phyloP scores from a whole-genome alignment of 768 basidiomycete species.

The Collybia mongolica region DNA sequence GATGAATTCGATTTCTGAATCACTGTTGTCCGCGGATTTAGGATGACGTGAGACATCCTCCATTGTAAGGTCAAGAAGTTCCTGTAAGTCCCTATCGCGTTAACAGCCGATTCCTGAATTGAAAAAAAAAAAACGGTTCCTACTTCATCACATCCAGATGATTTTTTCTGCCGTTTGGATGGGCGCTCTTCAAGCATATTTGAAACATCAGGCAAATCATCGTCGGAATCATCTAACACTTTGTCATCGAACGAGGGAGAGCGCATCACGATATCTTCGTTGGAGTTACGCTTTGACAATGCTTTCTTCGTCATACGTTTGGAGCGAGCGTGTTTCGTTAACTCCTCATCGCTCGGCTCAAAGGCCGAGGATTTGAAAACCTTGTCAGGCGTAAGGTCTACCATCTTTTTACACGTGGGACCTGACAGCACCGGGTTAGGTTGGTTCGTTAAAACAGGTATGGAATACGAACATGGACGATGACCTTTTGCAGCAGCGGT shows the following conservation, averaged over 20 bases:
- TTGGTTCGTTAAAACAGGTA: background rate
- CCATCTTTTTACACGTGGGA: conserved; percentile 68
- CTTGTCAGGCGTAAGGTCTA: conserved; percentile 46
- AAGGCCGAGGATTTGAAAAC: conserved; percentile 69
- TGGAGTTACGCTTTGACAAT: conserved; percentile 2
- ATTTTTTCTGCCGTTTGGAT: conserved; percentile 32
- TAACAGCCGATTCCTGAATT: background rate
- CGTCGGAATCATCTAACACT: conserved; percentile 43
- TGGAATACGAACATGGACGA: conserved; percentile 48
- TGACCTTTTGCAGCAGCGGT: conserved; percentile 53
- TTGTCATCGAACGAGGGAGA: conserved; percentile 25
- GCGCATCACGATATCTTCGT: conserved; percentile 20
- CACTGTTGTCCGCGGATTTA: conserved; percentile 15
- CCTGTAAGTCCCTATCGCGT: conserved; percentile 9
- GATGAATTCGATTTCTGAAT: conserved; percentile 23
- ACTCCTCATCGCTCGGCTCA: conserved; percentile 61
- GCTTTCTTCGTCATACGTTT: conserved; percentile 26
- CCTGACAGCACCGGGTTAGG: conserved; percentile 32
- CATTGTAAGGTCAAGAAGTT: conserved; percentile 26
- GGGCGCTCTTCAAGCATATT: conserved; percentile 32
- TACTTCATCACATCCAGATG: conserved; percentile 14
- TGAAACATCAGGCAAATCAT: conserved; percentile 51
- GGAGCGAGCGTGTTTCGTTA: conserved; percentile 37
- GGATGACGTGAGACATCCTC: conserved; percentile 22
- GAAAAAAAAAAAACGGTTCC: background rate